Evolutionary conservation across 1,139 yeast species (phyloP).

Genomic region (Yamadazyma membranifaciens): DNA sequence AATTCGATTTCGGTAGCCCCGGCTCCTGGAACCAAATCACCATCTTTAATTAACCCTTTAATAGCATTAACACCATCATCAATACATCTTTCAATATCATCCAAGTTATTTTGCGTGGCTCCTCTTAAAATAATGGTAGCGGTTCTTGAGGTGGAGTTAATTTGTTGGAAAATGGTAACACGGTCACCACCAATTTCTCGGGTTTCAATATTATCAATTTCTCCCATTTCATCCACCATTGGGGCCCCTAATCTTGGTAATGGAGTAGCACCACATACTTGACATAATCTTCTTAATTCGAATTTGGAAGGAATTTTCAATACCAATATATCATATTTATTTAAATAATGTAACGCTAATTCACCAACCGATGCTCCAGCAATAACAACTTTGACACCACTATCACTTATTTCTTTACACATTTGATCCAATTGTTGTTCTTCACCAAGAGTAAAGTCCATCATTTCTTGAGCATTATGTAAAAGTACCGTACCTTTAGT

Average conservation of each 20-base stretch:
- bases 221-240: conserved; percentile 90
- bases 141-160: conserved; percentile 62
- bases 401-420: conserved; percentile 77
- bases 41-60: conserved; percentile 81
- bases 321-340: conserved; percentile 80
- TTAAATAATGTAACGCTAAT: conserved; percentile 86
- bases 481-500: conserved; percentile 95
- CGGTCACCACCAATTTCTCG: conserved; percentile 97
- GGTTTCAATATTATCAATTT: conserved; percentile 83
- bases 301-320: conserved; percentile 91
- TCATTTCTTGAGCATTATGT: conserved; percentile 96
- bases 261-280: conserved; percentile 98
- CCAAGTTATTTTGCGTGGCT: conserved; percentile 93
- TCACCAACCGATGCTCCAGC: conserved; percentile 96
- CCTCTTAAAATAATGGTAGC: conserved; percentile 94
- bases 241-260: conserved; percentile 95
- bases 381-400: conserved; percentile 84
- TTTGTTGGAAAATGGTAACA: conserved; percentile 90
- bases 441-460: conserved; percentile 93
- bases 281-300: conserved; percentile 87
- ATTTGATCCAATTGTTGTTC: conserved; percentile 88
- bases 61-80: conserved; percentile 95
- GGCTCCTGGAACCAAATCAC: conserved; percentile 88
- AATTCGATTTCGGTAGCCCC: conserved; percentile 95
- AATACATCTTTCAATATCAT: conserved; percentile 94